Evolutionary conservation across 176 grass and related monocot species (phyloP).

Genomic region (Calamus simplicifolius): DNA sequence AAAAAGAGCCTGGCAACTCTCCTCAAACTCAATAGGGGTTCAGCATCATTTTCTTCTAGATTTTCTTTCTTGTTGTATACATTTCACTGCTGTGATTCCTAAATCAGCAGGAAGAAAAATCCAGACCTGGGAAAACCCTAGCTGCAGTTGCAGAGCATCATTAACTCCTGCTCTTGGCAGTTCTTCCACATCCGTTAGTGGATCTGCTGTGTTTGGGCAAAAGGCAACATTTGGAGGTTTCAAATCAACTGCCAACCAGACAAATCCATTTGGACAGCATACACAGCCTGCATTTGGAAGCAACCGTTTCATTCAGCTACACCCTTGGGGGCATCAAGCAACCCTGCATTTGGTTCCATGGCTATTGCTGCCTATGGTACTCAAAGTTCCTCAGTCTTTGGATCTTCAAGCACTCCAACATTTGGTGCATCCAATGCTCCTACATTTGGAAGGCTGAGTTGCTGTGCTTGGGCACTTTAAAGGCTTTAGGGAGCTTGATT

Average conservation of each 20-base stretch:
- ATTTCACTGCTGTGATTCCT: too few species aligned
- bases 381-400: slow-evolving; percentile 49
- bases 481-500: too few species aligned
- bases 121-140: too few species aligned
- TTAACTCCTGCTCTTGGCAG: too few species aligned
- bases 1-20: too few species aligned
- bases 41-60: too few species aligned
- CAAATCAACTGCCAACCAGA: slow-evolving; percentile 64
- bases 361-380: slow-evolving; percentile 35
- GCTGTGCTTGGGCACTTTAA: too few species aligned
- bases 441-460: slow-evolving; percentile 26
- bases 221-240: slow-evolving; percentile 75
- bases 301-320: slow-evolving; percentile 46
- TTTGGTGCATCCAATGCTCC: slow-evolving; percentile 54
- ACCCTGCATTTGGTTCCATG: slow-evolving; percentile 47
- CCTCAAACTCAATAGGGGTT: too few species aligned
- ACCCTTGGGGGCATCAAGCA: slow-evolving; percentile 31
- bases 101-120: too few species aligned
- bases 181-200: background rate
- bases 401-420: slow-evolving; percentile 41
- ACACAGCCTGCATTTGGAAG: slow-evolving; percentile 71
- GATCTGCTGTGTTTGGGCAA: slow-evolving; percentile 78
- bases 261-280: slow-evolving; percentile 74
- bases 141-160: too few species aligned
- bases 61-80: too few species aligned